phyloP scores from a whole-genome alignment of 2,329 filamentous ascomycete genomes.

The Diaporthe sp. region DNA sequence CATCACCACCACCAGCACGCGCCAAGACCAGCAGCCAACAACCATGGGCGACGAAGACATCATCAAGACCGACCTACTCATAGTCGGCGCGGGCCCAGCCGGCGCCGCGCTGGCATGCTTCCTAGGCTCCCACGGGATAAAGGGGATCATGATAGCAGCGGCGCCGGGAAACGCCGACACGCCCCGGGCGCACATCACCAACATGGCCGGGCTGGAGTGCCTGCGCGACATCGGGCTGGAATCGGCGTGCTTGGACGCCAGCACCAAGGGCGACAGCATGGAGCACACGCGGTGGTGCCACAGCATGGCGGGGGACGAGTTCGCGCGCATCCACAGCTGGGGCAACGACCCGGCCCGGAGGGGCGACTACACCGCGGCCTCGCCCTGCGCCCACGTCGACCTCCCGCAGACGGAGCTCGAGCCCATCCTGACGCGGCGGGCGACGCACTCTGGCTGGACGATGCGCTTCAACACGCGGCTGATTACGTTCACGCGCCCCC shows the following conservation, averaged over 20 bases:
- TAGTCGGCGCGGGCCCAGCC: constrained; percentile 56
- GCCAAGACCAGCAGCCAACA: background rate
- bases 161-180: constrained; percentile 63
- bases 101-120: constrained; percentile 66
- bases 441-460: constrained; percentile 51
- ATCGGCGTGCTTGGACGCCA: constrained; percentile 48
- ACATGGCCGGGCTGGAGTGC: constrained; percentile 67
- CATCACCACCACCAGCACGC: background rate
- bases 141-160: constrained; percentile 63
- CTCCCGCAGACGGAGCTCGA: constrained; percentile 61
- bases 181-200: constrained; percentile 70
- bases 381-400: constrained; percentile 56
- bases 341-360: constrained; percentile 57
- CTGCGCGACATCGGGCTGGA: constrained; percentile 63
- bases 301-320: constrained; percentile 64
- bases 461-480: constrained; percentile 55
- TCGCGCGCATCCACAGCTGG: constrained; percentile 61
- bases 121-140: constrained; percentile 53
- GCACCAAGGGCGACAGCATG: constrained; percentile 54
- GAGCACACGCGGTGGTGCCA: constrained; percentile 62
- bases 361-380: constrained; percentile 57
- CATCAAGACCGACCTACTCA: constrained; percentile 37
- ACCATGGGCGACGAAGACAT: constrained; percentile 21
- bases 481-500: constrained; percentile 44
- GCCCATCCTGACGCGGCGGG: constrained; percentile 55